These are phyloP conservation scores for Mastigamoeba balamuthi DNA, from an alignment of 78 protist genomes.

Conservation along the genomic window DNA sequence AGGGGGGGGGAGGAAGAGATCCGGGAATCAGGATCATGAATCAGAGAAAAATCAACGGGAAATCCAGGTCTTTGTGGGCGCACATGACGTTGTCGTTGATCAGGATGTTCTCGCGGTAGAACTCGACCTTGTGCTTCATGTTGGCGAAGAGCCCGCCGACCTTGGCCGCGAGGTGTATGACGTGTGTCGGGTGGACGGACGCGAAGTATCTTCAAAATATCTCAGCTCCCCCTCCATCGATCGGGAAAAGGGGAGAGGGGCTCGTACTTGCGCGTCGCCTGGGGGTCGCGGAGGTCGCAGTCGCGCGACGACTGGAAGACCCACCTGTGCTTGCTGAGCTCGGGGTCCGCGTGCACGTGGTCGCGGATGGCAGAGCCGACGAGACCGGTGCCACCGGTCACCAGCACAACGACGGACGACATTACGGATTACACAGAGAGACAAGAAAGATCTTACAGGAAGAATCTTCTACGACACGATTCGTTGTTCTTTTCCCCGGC, in stretches of 20 bases:
- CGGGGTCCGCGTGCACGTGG: not conserved
- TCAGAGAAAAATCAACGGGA: no score
- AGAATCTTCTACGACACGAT: not conserved
- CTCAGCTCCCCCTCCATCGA: not conserved
- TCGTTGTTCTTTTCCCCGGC: no score
- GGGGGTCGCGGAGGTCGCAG: no score
- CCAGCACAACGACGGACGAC: conserved; percentile 36
- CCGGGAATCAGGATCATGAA: no score
- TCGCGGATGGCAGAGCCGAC: conserved; percentile 72
- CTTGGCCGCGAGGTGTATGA: conserved; percentile 85
- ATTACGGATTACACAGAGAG: no score
- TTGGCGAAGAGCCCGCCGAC: conserved; percentile 84
- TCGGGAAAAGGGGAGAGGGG: not conserved
- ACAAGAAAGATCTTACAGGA: no score
- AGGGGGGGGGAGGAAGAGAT: no score
- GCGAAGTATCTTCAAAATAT: not conserved
- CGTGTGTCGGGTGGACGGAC: conserved; percentile 88
- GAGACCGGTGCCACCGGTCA: conserved; percentile 86
- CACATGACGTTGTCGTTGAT: conserved; percentile 75
- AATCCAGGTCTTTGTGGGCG: conserved; percentile 31
- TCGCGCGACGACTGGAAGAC: conserved; percentile 59
- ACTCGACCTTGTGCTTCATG: conserved; percentile 69
- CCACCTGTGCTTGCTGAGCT: conserved; percentile 45
- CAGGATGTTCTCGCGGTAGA: conserved; percentile 48
- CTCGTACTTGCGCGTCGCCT: not conserved